A percentile compares a stretch with the other conserved stretches of the same genome.
Conservation (phyloP, 176 grass and related monocot species). For the Saccharum officinarum region DNA sequence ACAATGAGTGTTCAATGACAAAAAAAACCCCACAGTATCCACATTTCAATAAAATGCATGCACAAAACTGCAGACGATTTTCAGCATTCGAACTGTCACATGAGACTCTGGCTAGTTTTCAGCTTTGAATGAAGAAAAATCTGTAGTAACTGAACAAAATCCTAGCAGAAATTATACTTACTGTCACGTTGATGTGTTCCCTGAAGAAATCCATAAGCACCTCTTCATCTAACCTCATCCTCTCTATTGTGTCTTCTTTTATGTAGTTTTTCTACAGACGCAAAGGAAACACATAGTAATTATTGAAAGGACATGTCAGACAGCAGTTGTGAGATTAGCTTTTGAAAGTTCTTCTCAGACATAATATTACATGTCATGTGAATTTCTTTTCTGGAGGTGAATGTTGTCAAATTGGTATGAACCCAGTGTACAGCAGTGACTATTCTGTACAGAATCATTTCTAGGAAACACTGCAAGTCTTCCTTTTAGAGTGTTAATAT, state of each 20-base stretch:
- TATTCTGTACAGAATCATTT: conserved; percentile 11
- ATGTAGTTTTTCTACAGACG: conserved; percentile 75
- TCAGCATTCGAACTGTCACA: conserved; percentile 15
- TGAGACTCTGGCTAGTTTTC: conserved; percentile 14
- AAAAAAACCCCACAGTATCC: conserved; percentile 8
- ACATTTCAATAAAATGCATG: conserved; percentile 28
- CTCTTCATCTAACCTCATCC: conserved; percentile 99
- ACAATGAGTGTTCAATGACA: background rate
- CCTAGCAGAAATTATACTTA: conserved; percentile 55
- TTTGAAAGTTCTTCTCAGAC: background rate
- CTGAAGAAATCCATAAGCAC: conserved; percentile 99
- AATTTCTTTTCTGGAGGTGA: background rate
- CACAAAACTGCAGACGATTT: background rate
- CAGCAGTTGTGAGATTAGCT: background rate
- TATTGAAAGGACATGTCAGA: background rate
- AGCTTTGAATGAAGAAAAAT: background rate
- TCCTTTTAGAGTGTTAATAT: conserved; percentile 14
- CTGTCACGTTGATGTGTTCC: conserved; percentile 79
- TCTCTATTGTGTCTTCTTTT: conserved; percentile 79
- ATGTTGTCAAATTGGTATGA: conserved; percentile 5
- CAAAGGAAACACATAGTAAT: conserved; percentile 24
- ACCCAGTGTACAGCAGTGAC: background rate
- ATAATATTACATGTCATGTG: background rate
- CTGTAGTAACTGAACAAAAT: conserved; percentile 34
- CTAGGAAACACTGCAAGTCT: conserved; percentile 1